A percentile compares a stretch with the other conserved stretches of the same genome.
Evolutionary conservation across 2,329 filamentous ascomycete species (phyloP).

Genomic region (Cladobotryum protrusum): DNA sequence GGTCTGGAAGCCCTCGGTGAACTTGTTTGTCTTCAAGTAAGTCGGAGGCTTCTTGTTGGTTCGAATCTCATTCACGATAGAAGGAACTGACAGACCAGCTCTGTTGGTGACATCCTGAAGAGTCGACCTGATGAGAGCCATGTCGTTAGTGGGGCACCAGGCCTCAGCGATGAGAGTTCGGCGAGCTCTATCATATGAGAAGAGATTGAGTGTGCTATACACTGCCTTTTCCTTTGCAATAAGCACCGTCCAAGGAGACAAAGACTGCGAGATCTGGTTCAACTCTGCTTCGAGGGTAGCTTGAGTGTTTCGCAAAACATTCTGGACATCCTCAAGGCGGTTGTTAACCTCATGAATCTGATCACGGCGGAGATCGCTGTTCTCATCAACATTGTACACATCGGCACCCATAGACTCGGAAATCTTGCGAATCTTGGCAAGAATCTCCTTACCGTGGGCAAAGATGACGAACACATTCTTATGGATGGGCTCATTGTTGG

Average conservation of each 20-base stretch:
- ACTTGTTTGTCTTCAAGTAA: conserved; percentile 97
- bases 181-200: conserved; percentile 91
- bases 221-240: conserved; percentile 98
- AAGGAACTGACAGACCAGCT: conserved; percentile 92
- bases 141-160: conserved; percentile 90
- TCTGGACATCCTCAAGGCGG: conserved; percentile 82
- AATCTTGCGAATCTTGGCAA: conserved; percentile 98
- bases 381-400: conserved; percentile 95
- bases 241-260: conserved; percentile 96
- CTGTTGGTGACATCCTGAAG: conserved; percentile 95
- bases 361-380: conserved; percentile 87
- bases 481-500: conserved; percentile 83
- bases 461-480: conserved; percentile 99
- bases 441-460: conserved; percentile 94
- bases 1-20: conserved; percentile 96
- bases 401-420: conserved; percentile 95
- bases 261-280: conserved; percentile 82
- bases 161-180: conserved; percentile 97
- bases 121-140: conserved; percentile 84
- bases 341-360: conserved; percentile 98
- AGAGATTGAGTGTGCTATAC: conserved; percentile 90
- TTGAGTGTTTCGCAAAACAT: conserved; percentile 91
- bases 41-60: conserved; percentile 97
- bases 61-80: conserved; percentile 95
- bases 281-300: conserved; percentile 88